Evolutionary conservation across 1,139 yeast genomes (phyloP), one percentile per base, ranked within the genome.

Genomic region (Taphrina wiesneri): DNA sequence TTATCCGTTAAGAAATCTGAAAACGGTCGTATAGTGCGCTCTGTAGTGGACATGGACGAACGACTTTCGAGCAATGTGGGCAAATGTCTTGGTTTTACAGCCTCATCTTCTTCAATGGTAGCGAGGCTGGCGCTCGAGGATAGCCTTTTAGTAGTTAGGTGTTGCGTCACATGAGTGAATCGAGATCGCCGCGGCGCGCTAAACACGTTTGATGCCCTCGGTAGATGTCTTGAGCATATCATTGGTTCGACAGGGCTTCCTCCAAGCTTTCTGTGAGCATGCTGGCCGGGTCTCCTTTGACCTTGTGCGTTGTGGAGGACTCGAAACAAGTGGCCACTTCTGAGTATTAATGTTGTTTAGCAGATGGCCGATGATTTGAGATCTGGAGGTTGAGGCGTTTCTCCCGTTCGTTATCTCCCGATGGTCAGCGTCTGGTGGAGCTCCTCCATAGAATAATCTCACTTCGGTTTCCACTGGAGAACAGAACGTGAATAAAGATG

Each of bases 1-100:
- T 74, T 76, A 70, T 82, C 85, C 0, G 81, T 79, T 34, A 82
- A 74, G 68, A 80, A 79, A 34, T 77, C 78, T 0, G 81, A 76
- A 56, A 80, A 75, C 5, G 78, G 80, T 21, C 51, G 56, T 30
- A 32, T 32, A 23, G 23, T 13, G 15, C 26, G 28, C 17, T 26
- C 13, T 13, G 39, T n/a, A 13, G n/a, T 13, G 13, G 43, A 7
- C 6, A 19, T 13, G 17, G 43, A 39, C 43, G 2, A n/a, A 1
- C 43, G 43, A 1, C 19, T 2, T 15, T 13, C 43, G 17, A n/a
- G 17, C 43, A n/a, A 39, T 3, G 43, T 7, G 19, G 0, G 19
- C 19, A 7, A 15, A 39, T 39, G 19, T 0, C 17, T n/a, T 19
- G n/a, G 17, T 15, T 39, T 7, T 1, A 2, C 21, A n/a, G 3